Evolutionary conservation across 108 stramenopile genomes (phyloP).

Genomic region (Bacterosira constricta): DNA sequence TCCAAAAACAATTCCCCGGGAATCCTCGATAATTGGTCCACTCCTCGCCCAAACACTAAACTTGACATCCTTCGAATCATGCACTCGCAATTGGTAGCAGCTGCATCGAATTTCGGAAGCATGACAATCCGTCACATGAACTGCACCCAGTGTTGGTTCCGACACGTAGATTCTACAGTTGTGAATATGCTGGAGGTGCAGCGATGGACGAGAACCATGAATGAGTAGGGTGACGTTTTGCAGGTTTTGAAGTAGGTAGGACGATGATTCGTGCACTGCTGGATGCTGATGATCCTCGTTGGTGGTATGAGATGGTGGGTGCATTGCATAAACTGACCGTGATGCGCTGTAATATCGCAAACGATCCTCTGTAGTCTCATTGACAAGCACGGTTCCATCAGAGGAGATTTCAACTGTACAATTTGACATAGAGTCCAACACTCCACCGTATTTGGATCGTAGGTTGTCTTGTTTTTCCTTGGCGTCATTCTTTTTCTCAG

Average conservation of each 20-base stretch:
- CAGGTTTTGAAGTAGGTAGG: conserved; percentile 48
- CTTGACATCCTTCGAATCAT: conserved; percentile 38
- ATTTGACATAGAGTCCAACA: conserved; percentile 35
- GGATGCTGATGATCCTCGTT: neutral
- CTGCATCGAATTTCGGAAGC: conserved; percentile 19
- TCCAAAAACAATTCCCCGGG: conserved; percentile 32
- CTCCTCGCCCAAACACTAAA: conserved; percentile 42
- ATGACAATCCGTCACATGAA: conserved; percentile 43
- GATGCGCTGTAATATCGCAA: conserved; percentile 9
- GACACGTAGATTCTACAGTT: conserved; percentile 37
- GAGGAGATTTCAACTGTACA: conserved; percentile 36
- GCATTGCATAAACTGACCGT: neutral
- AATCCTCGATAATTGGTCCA: conserved; percentile 57
- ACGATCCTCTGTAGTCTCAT: neutral
- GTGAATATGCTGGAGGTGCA: conserved; percentile 39
- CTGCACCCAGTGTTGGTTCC: conserved; percentile 38
- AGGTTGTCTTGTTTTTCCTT: neutral
- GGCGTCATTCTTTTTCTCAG: neutral
- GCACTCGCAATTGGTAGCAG: conserved; percentile 47
- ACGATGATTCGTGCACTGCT: neutral
- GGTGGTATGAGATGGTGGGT: conserved; percentile 7
- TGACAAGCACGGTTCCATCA: conserved; percentile 17
- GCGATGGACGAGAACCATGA: conserved; percentile 40
- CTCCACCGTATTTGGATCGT: conserved; percentile 23
- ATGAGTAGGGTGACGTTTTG: conserved; percentile 24